A percentile compares a stretch with the other conserved stretches of the same genome.
Evolutionary conservation across 2,329 filamentous ascomycete genomes (phyloP).

Genomic region (Hypoxylon sp.): DNA sequence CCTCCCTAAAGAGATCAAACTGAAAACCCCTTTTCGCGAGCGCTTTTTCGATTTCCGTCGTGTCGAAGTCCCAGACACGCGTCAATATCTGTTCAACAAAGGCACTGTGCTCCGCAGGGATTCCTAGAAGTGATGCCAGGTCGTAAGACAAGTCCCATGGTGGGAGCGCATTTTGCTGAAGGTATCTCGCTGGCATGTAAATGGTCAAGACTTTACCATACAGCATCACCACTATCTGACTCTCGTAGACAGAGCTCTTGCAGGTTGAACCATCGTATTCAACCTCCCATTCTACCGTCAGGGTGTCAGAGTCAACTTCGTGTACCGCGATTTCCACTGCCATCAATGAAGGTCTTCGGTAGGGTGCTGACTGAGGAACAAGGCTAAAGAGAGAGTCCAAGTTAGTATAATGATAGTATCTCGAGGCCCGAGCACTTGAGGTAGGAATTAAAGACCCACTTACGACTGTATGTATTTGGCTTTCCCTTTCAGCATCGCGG

Average conservation of each 20-base stretch:
- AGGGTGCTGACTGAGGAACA: background rate
- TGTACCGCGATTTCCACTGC: background rate
- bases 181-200: background rate
- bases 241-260: background rate
- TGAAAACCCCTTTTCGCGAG: background rate
- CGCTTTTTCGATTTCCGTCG: background rate
- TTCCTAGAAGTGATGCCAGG: background rate
- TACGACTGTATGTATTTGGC: conserved; percentile 1
- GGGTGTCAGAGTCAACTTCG: background rate
- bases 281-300: background rate
- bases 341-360: background rate
- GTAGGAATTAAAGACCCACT: background rate
- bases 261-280: background rate
- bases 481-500: background rate
- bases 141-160: background rate
- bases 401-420: background rate
- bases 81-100: background rate
- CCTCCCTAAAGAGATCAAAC: background rate
- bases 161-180: background rate
- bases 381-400: background rate
- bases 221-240: background rate
- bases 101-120: background rate
- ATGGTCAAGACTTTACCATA: background rate
- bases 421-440: background rate
- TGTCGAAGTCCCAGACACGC: background rate